Evolutionary conservation across 345 rosid genomes (phyloP), one percentile per base, ranked within the genome.

Genomic region (Populus tremula): DNA sequence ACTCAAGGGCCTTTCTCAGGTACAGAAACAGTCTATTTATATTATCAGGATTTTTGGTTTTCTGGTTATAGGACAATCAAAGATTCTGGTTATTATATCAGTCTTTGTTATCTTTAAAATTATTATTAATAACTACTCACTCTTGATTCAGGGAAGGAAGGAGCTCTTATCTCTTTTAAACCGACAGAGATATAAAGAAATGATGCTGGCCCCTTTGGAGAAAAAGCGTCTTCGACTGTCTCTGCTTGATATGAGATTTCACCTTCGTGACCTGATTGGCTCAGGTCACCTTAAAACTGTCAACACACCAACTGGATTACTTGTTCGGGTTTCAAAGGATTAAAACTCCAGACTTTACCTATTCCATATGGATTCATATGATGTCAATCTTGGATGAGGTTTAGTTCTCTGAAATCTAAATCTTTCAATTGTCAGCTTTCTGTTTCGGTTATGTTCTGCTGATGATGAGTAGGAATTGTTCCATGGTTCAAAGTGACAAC

Each of bases 201-300:
- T 93, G 96, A 87, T 92, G 93, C 73, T 96, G 91, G 87, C 94
- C 3, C 41, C 84, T 78, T 84, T 96, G 76, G 98, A 96, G 86
- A 96, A 92, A 87, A 96, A 87, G 88, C 86, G 86, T 47, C 97
- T 96, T 69, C 89, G 96, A 54, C 76, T 75, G 23, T 92, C 98
- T 69, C 92, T 85, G n/a, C 88, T 96, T 54, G 98, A 93, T 81
- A 89, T 93, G 81, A 93, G 99, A 80, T 96, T 93, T 86, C 99
- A 93, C 86, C 87, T 93, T 39, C 93, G 98, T 53, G 99, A 96
- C 79, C 83, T 93, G 88, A 90, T 93, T 78, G 98, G 99, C 84
- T 96, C 99, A 20, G 97, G 97, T 77, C 83, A 71, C 53, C 80
- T 81, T 18, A 61, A 76, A 76, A 81, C 77, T 67, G 53, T 77